phyloP scores from a whole-genome alignment of 1,284 basidiomycete genomes.

The Ceratobasidium sp. region DNA sequence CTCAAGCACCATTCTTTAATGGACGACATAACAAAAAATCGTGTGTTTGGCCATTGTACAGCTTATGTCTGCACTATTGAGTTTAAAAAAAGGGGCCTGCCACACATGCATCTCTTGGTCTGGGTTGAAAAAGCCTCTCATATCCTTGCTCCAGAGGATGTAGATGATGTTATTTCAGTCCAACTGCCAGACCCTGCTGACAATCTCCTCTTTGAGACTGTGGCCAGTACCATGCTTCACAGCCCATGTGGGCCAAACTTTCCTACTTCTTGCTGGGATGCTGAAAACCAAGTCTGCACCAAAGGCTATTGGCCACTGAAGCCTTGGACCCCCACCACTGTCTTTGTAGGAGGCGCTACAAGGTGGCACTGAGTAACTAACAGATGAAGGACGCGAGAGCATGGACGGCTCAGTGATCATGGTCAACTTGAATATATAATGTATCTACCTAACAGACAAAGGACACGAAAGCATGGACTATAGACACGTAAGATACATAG shows the following conservation, averaged over 20 bases:
- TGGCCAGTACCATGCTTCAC: conserved; percentile 60
- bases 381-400: too few relatives aligned
- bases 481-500: too few relatives aligned
- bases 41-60: conserved; percentile 53
- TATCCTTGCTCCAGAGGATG: conserved; percentile 53
- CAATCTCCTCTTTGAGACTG: conserved; percentile 57
- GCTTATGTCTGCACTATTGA: conserved; percentile 61
- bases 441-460: too few relatives aligned
- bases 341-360: too few relatives aligned
- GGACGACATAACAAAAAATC: conserved; percentile 55
- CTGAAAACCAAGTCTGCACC: conserved; percentile 52
- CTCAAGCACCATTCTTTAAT: conserved; percentile 58
- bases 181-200: conserved; percentile 58
- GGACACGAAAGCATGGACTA: too few relatives aligned
- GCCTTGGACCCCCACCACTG: conserved; percentile 54
- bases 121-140: conserved; percentile 56
- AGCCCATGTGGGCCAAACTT: conserved; percentile 58
- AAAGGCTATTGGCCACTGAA: conserved; percentile 58
- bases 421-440: too few relatives aligned
- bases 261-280: conserved; percentile 54
- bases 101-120: conserved; percentile 62
- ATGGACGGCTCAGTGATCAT: not conserved
- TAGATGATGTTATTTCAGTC: conserved; percentile 59
- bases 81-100: conserved; percentile 64
- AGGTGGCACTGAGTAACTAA: too few relatives aligned